Percentiles rank a stretch among this genome's conserved stretches.
Evolutionary conservation across 2,329 filamentous ascomycete genomes (phyloP).

Genomic region (Colletotrichum zoysiae): DNA sequence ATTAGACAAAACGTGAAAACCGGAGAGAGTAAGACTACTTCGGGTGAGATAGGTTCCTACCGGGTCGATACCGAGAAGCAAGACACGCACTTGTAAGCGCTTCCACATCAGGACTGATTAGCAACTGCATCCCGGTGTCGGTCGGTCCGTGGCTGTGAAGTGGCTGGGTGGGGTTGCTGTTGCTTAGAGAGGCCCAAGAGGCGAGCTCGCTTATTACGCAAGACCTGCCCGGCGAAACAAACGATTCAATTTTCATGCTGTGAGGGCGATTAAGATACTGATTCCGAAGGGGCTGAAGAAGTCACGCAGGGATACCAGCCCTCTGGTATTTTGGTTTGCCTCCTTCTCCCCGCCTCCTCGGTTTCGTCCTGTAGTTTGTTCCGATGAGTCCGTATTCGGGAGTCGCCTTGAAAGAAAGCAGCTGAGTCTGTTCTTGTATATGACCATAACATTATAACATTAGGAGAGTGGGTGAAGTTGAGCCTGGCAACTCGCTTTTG

Average conservation of each 20-base stretch:
- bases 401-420: background rate
- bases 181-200: background rate
- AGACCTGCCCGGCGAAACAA: background rate
- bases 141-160: background rate
- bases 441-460: background rate
- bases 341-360: background rate
- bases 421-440: too few species aligned
- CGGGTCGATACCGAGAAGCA: conserved; percentile 2
- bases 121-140: background rate
- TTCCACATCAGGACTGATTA: background rate
- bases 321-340: background rate
- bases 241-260: background rate
- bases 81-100: background rate
- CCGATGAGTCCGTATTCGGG: background rate
- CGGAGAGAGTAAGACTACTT: background rate
- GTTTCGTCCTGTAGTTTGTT: background rate
- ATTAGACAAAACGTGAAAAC: background rate
- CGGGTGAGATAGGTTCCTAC: background rate
- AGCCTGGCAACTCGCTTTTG: background rate
- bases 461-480: background rate
- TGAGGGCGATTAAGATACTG: background rate
- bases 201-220: background rate
- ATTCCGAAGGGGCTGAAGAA: background rate
- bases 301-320: background rate
- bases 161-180: conserved; percentile 7